phyloP scores from a whole-genome alignment of 1,284 basidiomycete species.

The Cutaneotrichosporon cutaneum region DNA sequence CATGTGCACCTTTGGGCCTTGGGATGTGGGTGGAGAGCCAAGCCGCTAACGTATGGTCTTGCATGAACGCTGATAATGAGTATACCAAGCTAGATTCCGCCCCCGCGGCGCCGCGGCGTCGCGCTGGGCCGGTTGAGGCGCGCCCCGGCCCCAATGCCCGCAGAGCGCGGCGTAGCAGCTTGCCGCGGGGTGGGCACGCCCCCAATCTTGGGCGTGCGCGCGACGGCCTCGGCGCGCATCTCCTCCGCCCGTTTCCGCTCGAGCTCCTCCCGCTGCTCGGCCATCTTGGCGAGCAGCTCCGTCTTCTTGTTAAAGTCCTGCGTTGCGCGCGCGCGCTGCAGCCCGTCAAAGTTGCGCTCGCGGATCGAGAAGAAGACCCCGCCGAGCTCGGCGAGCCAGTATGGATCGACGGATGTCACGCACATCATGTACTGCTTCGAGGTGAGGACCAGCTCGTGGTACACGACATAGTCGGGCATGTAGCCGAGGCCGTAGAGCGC shows the following conservation, averaged over 20 bases:
- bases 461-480: conserved; percentile 93
- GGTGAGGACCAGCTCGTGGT: conserved; percentile 91
- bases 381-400: conserved; percentile 91
- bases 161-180: conserved; percentile 58
- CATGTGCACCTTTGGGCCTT: too few species aligned
- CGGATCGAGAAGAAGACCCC: conserved; percentile 93
- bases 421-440: conserved; percentile 95
- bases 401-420: conserved; percentile 90
- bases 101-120: conserved; percentile 54
- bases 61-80: too few species aligned
- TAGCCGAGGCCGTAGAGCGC: conserved; percentile 95
- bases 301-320: conserved; percentile 85
- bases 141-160: conserved; percentile 61
- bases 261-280: conserved; percentile 74
- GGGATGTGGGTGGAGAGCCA: too few species aligned
- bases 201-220: conserved; percentile 67
- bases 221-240: conserved; percentile 61
- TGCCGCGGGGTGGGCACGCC: conserved; percentile 59
- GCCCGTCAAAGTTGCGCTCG: conserved; percentile 89
- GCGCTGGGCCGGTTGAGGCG: conserved; percentile 54
- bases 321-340: conserved; percentile 67
- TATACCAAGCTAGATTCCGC: conserved; percentile 42
- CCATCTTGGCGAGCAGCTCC: conserved; percentile 82
- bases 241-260: conserved; percentile 61
- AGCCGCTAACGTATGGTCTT: too few species aligned